phyloP scores from a whole-genome alignment of 2,329 filamentous ascomycete genomes.

The Paecilomyces formosus region DNA sequence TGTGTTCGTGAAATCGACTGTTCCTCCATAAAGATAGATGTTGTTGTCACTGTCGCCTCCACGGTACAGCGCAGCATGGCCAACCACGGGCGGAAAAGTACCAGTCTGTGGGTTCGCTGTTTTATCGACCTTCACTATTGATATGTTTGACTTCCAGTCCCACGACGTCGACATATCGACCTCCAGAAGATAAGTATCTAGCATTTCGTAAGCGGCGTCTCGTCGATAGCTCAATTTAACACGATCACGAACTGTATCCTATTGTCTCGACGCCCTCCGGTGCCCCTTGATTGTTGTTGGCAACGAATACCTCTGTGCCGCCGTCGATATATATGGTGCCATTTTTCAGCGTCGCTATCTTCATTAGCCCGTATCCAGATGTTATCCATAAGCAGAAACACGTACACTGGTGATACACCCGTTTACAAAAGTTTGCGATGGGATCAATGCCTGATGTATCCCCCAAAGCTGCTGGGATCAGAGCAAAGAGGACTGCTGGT shows the following conservation, averaged over 20 bases:
- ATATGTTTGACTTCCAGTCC: slow-evolving; percentile 21
- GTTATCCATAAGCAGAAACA: background rate
- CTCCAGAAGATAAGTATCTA: slow-evolving; percentile 19
- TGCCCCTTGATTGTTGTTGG: slow-evolving; percentile 8
- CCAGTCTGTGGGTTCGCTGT: slow-evolving; percentile 14
- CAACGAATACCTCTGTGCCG: slow-evolving; percentile 17
- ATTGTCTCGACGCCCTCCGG: slow-evolving; percentile 12
- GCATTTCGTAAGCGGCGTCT: background rate
- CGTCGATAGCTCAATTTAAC: background rate
- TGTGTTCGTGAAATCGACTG: slow-evolving; percentile 18
- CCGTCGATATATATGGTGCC: slow-evolving; percentile 22
- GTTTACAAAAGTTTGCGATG: slow-evolving; percentile 13
- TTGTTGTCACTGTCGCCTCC: slow-evolving; percentile 13
- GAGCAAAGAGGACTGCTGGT: background rate
- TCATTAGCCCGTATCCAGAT: background rate
- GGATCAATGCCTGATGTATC: background rate
- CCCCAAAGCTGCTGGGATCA: background rate
- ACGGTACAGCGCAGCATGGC: slow-evolving; percentile 21
- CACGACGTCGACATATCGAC: slow-evolving; percentile 21
- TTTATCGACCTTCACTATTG: slow-evolving; percentile 14
- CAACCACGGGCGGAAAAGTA: slow-evolving; percentile 14
- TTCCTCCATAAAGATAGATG: slow-evolving; percentile 26
- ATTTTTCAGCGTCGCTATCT: slow-evolving; percentile 20
- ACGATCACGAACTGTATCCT: slow-evolving; percentile 18
- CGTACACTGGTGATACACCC: slow-evolving; percentile 21